Evolutionary conservation across 768 basidiomycete species (phyloP).

Genomic region (Boletus eberwhitei): DNA sequence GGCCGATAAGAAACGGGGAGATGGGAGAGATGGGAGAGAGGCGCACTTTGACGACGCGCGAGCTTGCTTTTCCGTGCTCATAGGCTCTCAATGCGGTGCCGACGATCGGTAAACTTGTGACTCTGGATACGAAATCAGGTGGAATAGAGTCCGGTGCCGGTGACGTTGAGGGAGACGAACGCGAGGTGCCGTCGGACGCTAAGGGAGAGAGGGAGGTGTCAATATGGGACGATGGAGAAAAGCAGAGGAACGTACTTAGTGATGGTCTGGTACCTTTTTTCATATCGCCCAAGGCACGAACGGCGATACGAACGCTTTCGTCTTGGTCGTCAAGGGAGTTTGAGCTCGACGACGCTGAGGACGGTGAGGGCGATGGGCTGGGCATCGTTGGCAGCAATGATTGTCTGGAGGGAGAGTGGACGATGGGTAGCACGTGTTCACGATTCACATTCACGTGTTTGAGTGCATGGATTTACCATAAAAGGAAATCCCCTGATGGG

Average conservation of each 20-base stretch:
- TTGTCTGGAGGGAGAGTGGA: not conserved
- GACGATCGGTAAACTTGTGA: slow-evolving; percentile 70
- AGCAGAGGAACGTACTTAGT: slow-evolving; percentile 9
- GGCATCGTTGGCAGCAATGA: slow-evolving; percentile 12
- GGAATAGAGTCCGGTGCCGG: slow-evolving; percentile 9
- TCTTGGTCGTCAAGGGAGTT: slow-evolving; percentile 51
- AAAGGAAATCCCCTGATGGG: slow-evolving; percentile 2
- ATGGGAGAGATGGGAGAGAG: not conserved
- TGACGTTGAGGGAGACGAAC: slow-evolving; percentile 11
- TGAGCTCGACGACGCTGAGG: slow-evolving; percentile 5
- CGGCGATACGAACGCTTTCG: slow-evolving; percentile 77
- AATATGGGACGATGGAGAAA: not conserved
- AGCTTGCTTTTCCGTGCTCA: slow-evolving; percentile 80
- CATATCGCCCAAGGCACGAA: slow-evolving; percentile 77
- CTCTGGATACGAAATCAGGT: slow-evolving; percentile 47
- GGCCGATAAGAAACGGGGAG: slow-evolving; percentile 8
- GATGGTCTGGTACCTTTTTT: slow-evolving; percentile 41
- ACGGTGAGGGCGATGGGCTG: slow-evolving; percentile 10
- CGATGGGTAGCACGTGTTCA: slow-evolving; percentile 5
- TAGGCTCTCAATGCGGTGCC: slow-evolving; percentile 70
- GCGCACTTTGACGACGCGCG: slow-evolving; percentile 78
- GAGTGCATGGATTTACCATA: not conserved
- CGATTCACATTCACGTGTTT: slow-evolving; percentile 25
- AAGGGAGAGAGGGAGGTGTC: not conserved
- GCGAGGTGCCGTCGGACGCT: slow-evolving; percentile 13